Conservation (phyloP, 768 basidiomycete species). For the Russula olivacea region DNA sequence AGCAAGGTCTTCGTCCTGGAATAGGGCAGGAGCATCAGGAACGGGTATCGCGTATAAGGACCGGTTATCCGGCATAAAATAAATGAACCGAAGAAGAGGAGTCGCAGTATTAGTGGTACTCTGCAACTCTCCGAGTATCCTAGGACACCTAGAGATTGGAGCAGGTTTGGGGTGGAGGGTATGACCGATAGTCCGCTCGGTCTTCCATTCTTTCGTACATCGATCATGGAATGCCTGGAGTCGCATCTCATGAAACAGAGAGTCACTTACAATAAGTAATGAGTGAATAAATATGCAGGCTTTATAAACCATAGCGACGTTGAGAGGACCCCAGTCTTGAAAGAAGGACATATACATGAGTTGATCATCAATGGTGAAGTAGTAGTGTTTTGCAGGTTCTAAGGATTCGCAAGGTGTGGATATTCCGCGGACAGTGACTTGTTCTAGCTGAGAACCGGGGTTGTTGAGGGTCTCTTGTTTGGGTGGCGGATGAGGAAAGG, state of each 20-base stretch:
- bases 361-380: conserved; percentile 91
- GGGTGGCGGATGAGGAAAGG: conserved; percentile 76
- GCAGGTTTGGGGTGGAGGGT: neutral
- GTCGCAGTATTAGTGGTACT: neutral
- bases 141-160: neutral
- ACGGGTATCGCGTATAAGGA: neutral
- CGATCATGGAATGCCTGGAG: neutral
- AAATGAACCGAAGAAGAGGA: neutral
- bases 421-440: conserved; percentile 57
- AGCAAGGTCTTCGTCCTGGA: conserved; percentile 66
- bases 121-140: neutral
- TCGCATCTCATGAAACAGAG: neutral
- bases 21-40: conserved; percentile 17
- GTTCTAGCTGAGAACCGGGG: conserved; percentile 46
- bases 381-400: conserved; percentile 78
- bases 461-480: conserved; percentile 59
- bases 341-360: conserved; percentile 90
- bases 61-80: neutral
- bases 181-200: too few species aligned
- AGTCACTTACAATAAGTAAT: conserved; percentile 40
- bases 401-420: conserved; percentile 56
- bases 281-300: conserved; percentile 89
- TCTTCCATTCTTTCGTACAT: too few species aligned
- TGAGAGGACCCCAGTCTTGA: conserved; percentile 91
- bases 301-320: conserved; percentile 90